phyloP scores from a whole-genome alignment of 1,284 basidiomycete genomes.

The Coriolopsis trogii region DNA sequence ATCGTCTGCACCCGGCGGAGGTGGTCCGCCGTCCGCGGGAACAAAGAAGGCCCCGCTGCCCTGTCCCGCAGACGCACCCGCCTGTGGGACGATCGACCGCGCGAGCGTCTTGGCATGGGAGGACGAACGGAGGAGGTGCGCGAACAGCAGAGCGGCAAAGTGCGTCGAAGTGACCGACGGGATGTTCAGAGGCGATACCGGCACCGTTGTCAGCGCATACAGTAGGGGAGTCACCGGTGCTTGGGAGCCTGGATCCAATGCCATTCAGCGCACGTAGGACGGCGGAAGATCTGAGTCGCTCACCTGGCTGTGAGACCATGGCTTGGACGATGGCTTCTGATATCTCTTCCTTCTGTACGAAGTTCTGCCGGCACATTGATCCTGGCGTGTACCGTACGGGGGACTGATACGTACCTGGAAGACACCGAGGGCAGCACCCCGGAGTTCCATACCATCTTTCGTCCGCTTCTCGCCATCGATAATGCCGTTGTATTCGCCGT shows the following conservation, averaged over 20 bases:
- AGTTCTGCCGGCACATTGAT: slow-evolving; percentile 57
- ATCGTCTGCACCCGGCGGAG: slow-evolving; percentile 25
- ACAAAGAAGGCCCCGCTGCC: slow-evolving; percentile 64
- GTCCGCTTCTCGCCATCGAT: slow-evolving; percentile 52
- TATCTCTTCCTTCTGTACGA: slow-evolving; percentile 71
- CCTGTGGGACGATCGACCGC: slow-evolving; percentile 61
- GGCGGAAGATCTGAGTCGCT: slow-evolving; percentile 8
- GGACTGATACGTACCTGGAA: slow-evolving; percentile 64
- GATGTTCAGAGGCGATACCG: slow-evolving; percentile 55
- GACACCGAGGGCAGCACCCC: slow-evolving; percentile 64
- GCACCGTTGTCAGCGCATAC: slow-evolving; percentile 59
- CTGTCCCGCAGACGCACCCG: slow-evolving; percentile 33
- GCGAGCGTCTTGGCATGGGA: slow-evolving; percentile 81
- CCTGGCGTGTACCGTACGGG: no score
- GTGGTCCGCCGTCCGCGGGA: slow-evolving; percentile 63
- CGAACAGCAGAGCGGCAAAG: slow-evolving; percentile 69
- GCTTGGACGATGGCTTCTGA: slow-evolving; percentile 65
- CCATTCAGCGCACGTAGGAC: background rate
- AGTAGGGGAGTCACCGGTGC: slow-evolving; percentile 66
- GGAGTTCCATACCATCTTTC: slow-evolving; percentile 66
- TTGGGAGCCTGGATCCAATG: slow-evolving; percentile 36
- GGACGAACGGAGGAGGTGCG: slow-evolving; percentile 69
- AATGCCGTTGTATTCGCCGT: slow-evolving; percentile 77
- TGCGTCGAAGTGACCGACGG: slow-evolving; percentile 63
- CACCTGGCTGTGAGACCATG: slow-evolving; percentile 63